Evolutionary conservation across 2,329 filamentous ascomycete genomes (phyloP), one percentile per base, ranked within the genome.

Genomic region (Tolypocladium tropicale): DNA sequence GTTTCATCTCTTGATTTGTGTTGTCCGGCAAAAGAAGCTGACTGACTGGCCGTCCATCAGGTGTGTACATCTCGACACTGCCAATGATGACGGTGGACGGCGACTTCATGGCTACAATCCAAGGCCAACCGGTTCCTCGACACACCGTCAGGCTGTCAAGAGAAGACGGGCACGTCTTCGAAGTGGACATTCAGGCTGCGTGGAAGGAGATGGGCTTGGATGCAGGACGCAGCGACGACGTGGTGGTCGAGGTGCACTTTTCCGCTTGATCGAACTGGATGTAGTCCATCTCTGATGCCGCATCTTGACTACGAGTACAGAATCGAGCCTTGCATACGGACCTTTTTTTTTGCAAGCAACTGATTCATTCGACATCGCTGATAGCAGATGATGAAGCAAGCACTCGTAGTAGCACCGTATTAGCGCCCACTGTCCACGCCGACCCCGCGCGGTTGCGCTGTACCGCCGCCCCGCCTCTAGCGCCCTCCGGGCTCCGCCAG

Each of bases 171-270:
- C 76, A 78, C 57, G 80, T 97, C 9, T 70, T 97, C 34, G 85
- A 90, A 61, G 80, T 97, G 55, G 89, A 97, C 74, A 70, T 90
- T 14, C 80, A 84, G 61, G 76, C 73, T 33, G 93, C 93, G 1
- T 97, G 91, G 91, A 79, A 80, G 50, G 83, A 89, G 63, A 79
- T 91, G 75, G 80, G 78, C 0, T 75, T 94, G 55, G 74, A 83
- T 57, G 79, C 82, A 39, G 84, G 86, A 9, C 95, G 89, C 86
- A 86, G 84, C 61, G 95, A 96, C 67, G 89, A 95, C 68, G 79
- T 91, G 39, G 77, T 82, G 58, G 74, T 95, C 46, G 85, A 85
- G 67, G 69, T 90, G 6, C 85, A 75, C 56, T 76, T 82, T 52
- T 68, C 69, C 28, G 64, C 75, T 50, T 75, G 55, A 55, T 14